Evolutionary conservation across 2,329 filamentous ascomycete species (phyloP).

Genomic region (Stagonosporopsis rhizophila): DNA sequence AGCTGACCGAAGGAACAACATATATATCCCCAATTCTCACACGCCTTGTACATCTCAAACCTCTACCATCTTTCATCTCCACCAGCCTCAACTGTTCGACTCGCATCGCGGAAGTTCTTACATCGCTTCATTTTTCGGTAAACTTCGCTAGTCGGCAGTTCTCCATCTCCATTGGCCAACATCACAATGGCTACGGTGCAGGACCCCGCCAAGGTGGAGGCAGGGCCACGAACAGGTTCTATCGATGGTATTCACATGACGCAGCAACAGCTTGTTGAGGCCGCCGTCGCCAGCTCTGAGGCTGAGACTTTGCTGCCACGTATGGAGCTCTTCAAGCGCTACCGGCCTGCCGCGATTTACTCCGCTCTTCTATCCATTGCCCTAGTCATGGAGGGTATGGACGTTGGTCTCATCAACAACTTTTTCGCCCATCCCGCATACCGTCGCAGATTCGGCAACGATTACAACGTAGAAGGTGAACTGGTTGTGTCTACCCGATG

Average conservation of each 20-base stretch:
- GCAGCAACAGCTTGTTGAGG: slow-evolving; percentile 26
- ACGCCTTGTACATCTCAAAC: background rate
- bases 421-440: slow-evolving; percentile 64
- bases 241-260: slow-evolving; percentile 15
- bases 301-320: slow-evolving; percentile 21
- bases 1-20: slow-evolving; percentile 14
- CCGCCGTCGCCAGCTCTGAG: slow-evolving; percentile 18
- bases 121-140: background rate
- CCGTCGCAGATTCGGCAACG: slow-evolving; percentile 47
- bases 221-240: slow-evolving; percentile 12
- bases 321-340: slow-evolving; percentile 24
- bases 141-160: background rate
- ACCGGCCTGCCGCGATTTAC: slow-evolving; percentile 69
- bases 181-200: slow-evolving; percentile 21
- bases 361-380: slow-evolving; percentile 81
- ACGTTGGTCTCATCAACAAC: slow-evolving; percentile 78
- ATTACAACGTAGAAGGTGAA: slow-evolving; percentile 38
- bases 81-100: background rate
- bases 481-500: slow-evolving; percentile 47
- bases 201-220: slow-evolving; percentile 12
- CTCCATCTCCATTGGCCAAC: background rate
- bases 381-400: slow-evolving; percentile 88
- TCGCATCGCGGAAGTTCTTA: background rate
- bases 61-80: background rate
- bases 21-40: slow-evolving; percentile 17